phyloP scores from a whole-genome alignment of 1,284 basidiomycete species.

The Apiotrichum montevideense region DNA sequence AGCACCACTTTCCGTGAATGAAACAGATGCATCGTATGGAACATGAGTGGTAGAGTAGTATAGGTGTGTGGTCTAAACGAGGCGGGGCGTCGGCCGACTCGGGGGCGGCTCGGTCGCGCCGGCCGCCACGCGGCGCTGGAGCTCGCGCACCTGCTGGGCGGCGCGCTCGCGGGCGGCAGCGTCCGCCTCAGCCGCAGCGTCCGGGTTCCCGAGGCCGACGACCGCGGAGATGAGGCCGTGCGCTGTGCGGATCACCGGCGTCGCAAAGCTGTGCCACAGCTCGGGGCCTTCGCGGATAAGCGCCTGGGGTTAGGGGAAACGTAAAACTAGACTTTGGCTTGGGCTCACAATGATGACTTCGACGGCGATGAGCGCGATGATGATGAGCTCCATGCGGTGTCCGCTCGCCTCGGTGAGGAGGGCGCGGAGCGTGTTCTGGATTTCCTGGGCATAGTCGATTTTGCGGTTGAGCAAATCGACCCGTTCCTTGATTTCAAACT shows the following conservation, averaged over 20 bases:
- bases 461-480: slow-evolving; percentile 80
- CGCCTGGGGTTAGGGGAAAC: slow-evolving; percentile 6
- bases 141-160: background rate
- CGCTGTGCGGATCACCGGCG: slow-evolving; percentile 8
- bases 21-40: too few species aligned
- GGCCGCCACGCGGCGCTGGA: too few species aligned
- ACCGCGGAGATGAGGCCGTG: slow-evolving; percentile 3
- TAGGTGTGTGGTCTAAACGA: background rate
- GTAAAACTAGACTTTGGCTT: background rate
- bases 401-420: slow-evolving; percentile 75
- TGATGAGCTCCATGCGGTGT: slow-evolving; percentile 85
- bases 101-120: background rate
- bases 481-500: slow-evolving; percentile 72
- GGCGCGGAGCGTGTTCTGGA: slow-evolving; percentile 57
- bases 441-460: slow-evolving; percentile 86
- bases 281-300: slow-evolving; percentile 23
- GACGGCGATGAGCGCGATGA: slow-evolving; percentile 81
- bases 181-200: background rate
- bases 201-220: background rate
- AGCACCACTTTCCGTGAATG: too few species aligned
- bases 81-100: background rate
- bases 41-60: background rate
- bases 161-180: background rate
- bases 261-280: slow-evolving; percentile 16
- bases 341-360: slow-evolving; percentile 75